These are phyloP conservation scores for Myriosclerotinia duriaeana DNA, from an alignment of 2,329 filamentous ascomycete genomes.

Conservation along the genomic window DNA sequence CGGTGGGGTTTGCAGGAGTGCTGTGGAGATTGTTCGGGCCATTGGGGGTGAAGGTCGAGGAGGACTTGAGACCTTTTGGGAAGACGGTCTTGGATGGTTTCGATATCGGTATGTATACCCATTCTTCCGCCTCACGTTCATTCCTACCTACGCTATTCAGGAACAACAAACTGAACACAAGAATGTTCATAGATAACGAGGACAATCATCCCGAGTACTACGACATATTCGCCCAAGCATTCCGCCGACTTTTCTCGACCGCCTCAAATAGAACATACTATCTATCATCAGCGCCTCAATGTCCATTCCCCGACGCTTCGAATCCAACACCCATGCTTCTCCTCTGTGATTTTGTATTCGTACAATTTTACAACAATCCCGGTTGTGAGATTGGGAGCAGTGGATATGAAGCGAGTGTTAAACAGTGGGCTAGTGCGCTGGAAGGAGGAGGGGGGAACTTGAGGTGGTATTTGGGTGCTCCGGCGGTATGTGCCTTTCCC, in stretches of 20 bases:
- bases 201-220: constrained; percentile 37
- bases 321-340: constrained; percentile 40
- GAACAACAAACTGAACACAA: neutral
- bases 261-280: constrained; percentile 39
- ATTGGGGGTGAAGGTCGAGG: constrained; percentile 32
- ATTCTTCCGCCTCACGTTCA: neutral
- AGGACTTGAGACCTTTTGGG: constrained; percentile 40
- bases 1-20: constrained; percentile 38
- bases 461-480: constrained; percentile 43
- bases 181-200: constrained; percentile 41
- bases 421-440: constrained; percentile 41
- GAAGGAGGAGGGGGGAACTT: constrained; percentile 28
- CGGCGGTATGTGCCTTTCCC: constrained; percentile 23
- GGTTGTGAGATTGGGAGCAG: constrained; percentile 38
- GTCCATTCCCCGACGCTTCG: constrained; percentile 43
- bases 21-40: constrained; percentile 37
- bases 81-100: constrained; percentile 42
- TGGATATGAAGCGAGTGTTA: constrained; percentile 40
- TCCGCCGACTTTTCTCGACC: constrained; percentile 35
- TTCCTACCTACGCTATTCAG: neutral
- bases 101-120: constrained; percentile 39
- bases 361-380: constrained; percentile 48
- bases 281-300: constrained; percentile 45
- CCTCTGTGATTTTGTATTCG: constrained; percentile 44
- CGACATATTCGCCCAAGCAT: constrained; percentile 38